phyloP scores from a whole-genome alignment of 345 rosid species.

The Passiflora organensis region DNA sequence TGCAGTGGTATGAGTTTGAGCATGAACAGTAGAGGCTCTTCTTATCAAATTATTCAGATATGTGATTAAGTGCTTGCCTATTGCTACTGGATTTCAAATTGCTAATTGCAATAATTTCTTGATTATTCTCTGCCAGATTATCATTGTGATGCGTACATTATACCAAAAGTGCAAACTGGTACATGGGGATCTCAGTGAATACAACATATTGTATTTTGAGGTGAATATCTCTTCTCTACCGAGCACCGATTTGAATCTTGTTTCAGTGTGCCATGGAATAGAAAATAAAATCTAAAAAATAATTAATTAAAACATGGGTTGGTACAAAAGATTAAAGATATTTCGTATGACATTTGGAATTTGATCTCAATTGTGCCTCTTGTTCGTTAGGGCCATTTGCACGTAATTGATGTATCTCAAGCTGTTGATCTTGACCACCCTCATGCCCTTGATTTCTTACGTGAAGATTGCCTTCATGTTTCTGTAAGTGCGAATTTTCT shows the following conservation, averaged over 20 bases:
- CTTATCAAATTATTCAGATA: background rate
- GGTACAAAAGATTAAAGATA: background rate
- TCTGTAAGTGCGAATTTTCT: constrained; percentile 47
- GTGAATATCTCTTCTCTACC: constrained; percentile 29
- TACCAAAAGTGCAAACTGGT: constrained; percentile 96
- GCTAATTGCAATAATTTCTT: constrained; percentile 2
- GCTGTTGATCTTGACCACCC: constrained; percentile 97
- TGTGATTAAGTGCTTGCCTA: background rate
- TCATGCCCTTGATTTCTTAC: constrained; percentile 78
- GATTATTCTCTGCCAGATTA: constrained; percentile 42
- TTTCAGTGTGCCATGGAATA: background rate
- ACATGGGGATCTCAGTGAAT: constrained; percentile 97
- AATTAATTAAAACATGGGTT: background rate
- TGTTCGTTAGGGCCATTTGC: constrained; percentile 71
- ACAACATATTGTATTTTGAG: constrained; percentile 89
- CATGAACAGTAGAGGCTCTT: background rate
- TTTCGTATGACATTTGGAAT: background rate
- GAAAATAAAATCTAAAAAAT: background rate
- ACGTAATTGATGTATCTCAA: constrained; percentile 92
- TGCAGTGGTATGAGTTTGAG: too few relatives aligned
- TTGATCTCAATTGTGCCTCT: background rate
- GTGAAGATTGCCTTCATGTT: constrained; percentile 93
- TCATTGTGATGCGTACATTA: constrained; percentile 68
- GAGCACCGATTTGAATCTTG: background rate
- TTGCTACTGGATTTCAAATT: background rate